A percentile compares a stretch with the other conserved stretches of the same genome.
These are phyloP conservation scores for Saccharomycopsis hybrid DNA, from an alignment of 1,139 yeast genomes.

Conservation along the genomic window DNA sequence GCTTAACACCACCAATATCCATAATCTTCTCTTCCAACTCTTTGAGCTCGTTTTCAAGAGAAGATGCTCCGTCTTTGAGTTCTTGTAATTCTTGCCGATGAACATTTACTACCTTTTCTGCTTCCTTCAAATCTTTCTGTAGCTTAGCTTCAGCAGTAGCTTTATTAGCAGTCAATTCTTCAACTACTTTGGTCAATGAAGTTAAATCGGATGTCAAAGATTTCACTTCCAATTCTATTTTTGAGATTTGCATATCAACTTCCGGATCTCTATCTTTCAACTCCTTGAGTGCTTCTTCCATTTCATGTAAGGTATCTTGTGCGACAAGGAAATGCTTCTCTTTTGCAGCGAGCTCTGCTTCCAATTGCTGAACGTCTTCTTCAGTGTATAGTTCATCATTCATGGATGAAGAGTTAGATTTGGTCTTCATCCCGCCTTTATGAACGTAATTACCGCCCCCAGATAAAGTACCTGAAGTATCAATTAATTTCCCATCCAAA, in stretches of 20 bases:
- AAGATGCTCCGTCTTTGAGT: slow-evolving; percentile 50
- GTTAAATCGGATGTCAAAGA: slow-evolving; percentile 37
- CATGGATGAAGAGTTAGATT: slow-evolving; percentile 23
- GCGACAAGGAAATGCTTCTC: slow-evolving; percentile 53
- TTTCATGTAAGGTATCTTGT: slow-evolving; percentile 47
- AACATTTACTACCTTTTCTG: slow-evolving; percentile 33
- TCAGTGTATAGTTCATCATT: slow-evolving; percentile 34
- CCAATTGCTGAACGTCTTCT: slow-evolving; percentile 53
- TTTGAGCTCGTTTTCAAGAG: slow-evolving; percentile 52
- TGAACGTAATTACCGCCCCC: slow-evolving; percentile 83
- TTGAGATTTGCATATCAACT: slow-evolving; percentile 56
- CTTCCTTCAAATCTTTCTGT: slow-evolving; percentile 35
- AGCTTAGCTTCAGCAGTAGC: slow-evolving; percentile 23
- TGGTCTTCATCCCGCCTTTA: slow-evolving; percentile 35
- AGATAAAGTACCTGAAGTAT: slow-evolving; percentile 93
- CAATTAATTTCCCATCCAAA: slow-evolving; percentile 85
- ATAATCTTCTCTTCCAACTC: slow-evolving; percentile 68
- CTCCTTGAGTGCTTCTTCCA: slow-evolving; percentile 52
- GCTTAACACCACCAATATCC: slow-evolving; percentile 87
- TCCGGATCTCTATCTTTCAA: slow-evolving; percentile 65
- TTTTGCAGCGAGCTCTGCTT: slow-evolving; percentile 43
- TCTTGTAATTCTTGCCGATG: slow-evolving; percentile 36
- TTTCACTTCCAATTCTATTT: slow-evolving; percentile 58
- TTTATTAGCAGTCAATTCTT: slow-evolving; percentile 25
- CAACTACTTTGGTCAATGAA: slow-evolving; percentile 27